Evolutionary conservation across 176 grass and related monocot species (phyloP), one percentile per base, ranked within the genome.

Genomic region (Aegilops speltoides): DNA sequence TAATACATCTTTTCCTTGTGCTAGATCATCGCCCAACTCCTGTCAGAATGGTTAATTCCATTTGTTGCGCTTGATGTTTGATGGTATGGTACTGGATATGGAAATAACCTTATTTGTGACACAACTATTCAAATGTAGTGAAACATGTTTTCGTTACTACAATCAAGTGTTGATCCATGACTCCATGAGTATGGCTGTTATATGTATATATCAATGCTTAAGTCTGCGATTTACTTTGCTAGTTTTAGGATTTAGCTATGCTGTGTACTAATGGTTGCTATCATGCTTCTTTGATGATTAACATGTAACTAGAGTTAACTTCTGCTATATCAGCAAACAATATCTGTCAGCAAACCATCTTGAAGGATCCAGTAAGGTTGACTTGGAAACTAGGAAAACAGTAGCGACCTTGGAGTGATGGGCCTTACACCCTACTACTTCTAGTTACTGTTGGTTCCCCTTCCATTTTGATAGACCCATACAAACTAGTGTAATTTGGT

Each of bases 31-130:
- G 97, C 97, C 7, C 97, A 99, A 83, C 94, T 99, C 87, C 87
- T 99, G 76, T 99, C 97, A 8, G 97, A 99, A 87, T 78, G 97
- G 24, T 88, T 99, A 70, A 99, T 99, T 80, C 97, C 97, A 87
- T 99, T 99, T 87, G 97, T 99, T 82, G 94, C 97, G 9, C 92
- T 99, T 62, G 97, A 99, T 87, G 90, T 94, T 89, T 87, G 94
- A 92, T 93, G 90, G 97, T 96, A 94, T 86, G 62, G 14, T 75
- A 84, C 76, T 61, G 34, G 67, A 75, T 92, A 24, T 56, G 26
- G 46, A 54, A 80, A 82, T 85, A 80, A 41, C 20, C 31, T 86
- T 60, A 57, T 56, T 31, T 73, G 24, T 80, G 32, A 68, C 70
- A 23, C 33, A 84, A 67, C 8, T 70, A 32, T 43, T 3, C 8